Evolutionary conservation across 2,329 filamentous ascomycete genomes (phyloP).

Genomic region (Alternaria ventricosa): DNA sequence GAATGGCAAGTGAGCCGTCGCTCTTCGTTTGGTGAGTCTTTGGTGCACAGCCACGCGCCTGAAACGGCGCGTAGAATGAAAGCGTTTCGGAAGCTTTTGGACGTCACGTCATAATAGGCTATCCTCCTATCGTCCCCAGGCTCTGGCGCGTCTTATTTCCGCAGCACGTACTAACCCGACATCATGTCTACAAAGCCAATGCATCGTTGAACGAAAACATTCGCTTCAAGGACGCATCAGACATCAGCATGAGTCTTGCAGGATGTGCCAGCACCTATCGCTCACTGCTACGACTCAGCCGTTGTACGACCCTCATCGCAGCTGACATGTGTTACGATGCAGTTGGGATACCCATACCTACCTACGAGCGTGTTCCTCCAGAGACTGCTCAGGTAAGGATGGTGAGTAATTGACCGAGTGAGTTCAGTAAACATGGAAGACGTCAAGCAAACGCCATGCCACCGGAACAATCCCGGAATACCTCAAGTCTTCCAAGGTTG

Average conservation of each 20-base stretch:
- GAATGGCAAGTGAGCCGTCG: not conserved
- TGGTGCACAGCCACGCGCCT: not conserved
- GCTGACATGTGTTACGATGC: not conserved
- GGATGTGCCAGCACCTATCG: not conserved
- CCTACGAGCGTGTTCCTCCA: not conserved
- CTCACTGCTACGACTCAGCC: not conserved
- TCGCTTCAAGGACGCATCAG: not conserved
- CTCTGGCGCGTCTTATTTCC: not conserved
- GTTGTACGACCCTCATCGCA: not conserved
- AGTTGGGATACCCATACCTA: not conserved
- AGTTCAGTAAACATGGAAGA: not conserved
- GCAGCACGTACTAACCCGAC: not conserved
- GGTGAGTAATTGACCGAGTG: not conserved
- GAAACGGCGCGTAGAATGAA: constrained; percentile 9
- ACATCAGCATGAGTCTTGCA: not conserved
- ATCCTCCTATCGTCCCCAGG: not conserved
- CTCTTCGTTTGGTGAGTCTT: not conserved
- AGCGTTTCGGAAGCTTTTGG: not conserved
- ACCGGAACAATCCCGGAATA: not conserved
- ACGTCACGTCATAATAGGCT: not conserved
- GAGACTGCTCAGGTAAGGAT: not conserved
- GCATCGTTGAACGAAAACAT: not conserved
- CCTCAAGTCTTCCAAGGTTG: not conserved
- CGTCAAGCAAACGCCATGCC: not conserved
- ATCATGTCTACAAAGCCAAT: not conserved